Evolutionary conservation across 352 stramenopile species (phyloP).

Genomic region (Phytophthora tubulina): DNA sequence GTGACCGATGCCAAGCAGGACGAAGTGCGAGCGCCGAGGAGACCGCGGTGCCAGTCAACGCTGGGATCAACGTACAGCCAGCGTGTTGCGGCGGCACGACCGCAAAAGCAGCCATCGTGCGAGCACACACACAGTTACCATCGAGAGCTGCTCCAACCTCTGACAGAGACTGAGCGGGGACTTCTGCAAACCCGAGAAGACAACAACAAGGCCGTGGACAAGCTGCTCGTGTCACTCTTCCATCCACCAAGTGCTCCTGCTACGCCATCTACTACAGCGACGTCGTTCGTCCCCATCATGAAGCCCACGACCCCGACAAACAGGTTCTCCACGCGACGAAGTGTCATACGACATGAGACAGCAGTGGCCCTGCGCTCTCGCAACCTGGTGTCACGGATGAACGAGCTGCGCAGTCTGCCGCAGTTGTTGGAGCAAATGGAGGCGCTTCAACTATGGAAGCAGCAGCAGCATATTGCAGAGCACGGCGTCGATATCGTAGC

Average conservation of each 20-base stretch:
- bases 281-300: conserved; percentile 2
- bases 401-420: conserved; percentile 65
- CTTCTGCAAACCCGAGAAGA: conserved; percentile 47
- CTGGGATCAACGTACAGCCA: conserved; percentile 52
- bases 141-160: conserved; percentile 20
- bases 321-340: conserved; percentile 54
- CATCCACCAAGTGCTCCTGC: conserved; percentile 25
- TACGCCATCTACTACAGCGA: conserved; percentile 12
- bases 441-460: conserved; percentile 42
- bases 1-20: conserved; percentile 11
- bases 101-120: conserved; percentile 12
- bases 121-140: conserved; percentile 20
- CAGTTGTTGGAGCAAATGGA: conserved; percentile 64
- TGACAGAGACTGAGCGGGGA: conserved; percentile 44
- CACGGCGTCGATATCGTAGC: conserved; percentile 64
- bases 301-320: conserved; percentile 16
- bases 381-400: conserved; percentile 62
- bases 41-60: conserved; percentile 45
- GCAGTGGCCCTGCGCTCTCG: conserved; percentile 59
- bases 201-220: conserved; percentile 56
- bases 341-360: conserved; percentile 58
- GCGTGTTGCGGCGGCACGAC: conserved; percentile 43
- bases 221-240: conserved; percentile 54
- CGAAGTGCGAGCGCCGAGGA: conserved; percentile 31
- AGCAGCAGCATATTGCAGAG: conserved; percentile 47